Evolutionary conservation across 179 eudicot species (phyloP), one percentile per base, ranked within the genome.

Genomic region (Beta macrorhiza): DNA sequence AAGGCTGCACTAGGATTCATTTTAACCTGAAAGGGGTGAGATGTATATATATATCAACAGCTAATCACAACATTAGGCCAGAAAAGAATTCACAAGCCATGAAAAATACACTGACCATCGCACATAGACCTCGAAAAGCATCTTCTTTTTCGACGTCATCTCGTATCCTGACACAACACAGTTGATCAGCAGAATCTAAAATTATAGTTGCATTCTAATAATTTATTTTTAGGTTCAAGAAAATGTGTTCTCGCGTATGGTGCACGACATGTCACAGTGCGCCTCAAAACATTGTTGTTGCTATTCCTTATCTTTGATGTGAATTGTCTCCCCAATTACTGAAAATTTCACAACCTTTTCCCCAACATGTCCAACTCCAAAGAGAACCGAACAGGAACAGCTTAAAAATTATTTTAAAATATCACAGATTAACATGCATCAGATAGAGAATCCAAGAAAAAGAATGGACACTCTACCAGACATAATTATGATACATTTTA

Each of bases 131-230:
- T 78, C 95, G 93, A 85, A 95, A 95, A 49, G 99, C 99, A 80
- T 95, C 99, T 89, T 95, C 99, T 85, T 95, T 95, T 85, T 95
- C 99, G 68, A 93, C 84, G 81, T 93, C 99, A 85, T 95, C 99
- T 19, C 99, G 98, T 70, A 95, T 93, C 97, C 99, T 95, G 90
- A 84, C 87, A 89, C 8, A 87, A 76, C 58, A 72, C 37, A 57
- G 68, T 71, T 45, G 29, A 76, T 85, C 16, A 85, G 78, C 51
- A 67, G 67, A 80, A 55, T 4, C 25, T 14, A 59, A 79, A 11
- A 45, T 49, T 53, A 7, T 5, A 20, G 10, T 45, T 75, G 72
- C 55, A 64, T 55, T 20, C 14, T 25, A 29, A 45, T 14, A 70
- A 2, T 47, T 19, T 1, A 19, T 45, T 70, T 7, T 70, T 70